Percentiles rank a stretch among this genome's conserved stretches.
These are phyloP conservation scores for Leccinum aurantiacum DNA, from an alignment of 768 basidiomycete genomes.

Conservation along the genomic window DNA sequence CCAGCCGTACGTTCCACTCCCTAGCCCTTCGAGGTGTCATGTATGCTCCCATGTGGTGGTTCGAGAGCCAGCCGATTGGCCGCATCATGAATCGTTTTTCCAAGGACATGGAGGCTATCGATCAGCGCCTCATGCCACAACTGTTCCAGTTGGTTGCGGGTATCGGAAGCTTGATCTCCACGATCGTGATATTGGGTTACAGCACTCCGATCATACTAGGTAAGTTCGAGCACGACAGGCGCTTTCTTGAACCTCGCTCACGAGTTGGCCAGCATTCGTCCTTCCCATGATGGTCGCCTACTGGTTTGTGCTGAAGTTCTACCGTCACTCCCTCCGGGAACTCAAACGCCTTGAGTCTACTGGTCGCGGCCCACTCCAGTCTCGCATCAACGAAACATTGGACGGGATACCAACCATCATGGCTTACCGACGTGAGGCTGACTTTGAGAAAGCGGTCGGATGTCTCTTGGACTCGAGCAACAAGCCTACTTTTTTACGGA, in stretches of 20 bases:
- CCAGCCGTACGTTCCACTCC: constrained; percentile 29
- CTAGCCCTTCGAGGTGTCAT: constrained; percentile 24
- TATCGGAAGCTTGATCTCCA: constrained; percentile 25
- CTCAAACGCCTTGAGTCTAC: constrained; percentile 47
- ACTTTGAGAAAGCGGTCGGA: constrained; percentile 26
- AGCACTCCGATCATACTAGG: constrained; percentile 36
- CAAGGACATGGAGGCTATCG: constrained; percentile 41
- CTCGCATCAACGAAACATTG: constrained; percentile 51
- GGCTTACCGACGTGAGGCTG: constrained; percentile 40
- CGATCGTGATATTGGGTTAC: constrained; percentile 24
- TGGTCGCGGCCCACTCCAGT: constrained; percentile 48
- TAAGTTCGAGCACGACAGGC: constrained; percentile 29
- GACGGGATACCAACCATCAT: constrained; percentile 48
- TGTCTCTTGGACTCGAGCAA: constrained; percentile 27
- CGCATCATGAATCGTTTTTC: constrained; percentile 50
- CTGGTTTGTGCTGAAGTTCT: constrained; percentile 44
- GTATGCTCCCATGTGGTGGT: constrained; percentile 31
- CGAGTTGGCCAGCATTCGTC: constrained; percentile 18
- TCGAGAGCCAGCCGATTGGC: constrained; percentile 39
- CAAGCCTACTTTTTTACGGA: constrained; percentile 29
- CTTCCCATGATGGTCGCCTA: constrained; percentile 35
- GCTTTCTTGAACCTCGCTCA: constrained; percentile 21
- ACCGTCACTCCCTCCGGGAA: constrained; percentile 47
- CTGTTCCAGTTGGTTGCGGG: constrained; percentile 29
- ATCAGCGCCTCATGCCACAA: constrained; percentile 36